These are phyloP conservation scores for Thuidium tamariscinum DNA, from an alignment of 225 moss, liverwort and hornwort genomes.

Conservation along the genomic window DNA sequence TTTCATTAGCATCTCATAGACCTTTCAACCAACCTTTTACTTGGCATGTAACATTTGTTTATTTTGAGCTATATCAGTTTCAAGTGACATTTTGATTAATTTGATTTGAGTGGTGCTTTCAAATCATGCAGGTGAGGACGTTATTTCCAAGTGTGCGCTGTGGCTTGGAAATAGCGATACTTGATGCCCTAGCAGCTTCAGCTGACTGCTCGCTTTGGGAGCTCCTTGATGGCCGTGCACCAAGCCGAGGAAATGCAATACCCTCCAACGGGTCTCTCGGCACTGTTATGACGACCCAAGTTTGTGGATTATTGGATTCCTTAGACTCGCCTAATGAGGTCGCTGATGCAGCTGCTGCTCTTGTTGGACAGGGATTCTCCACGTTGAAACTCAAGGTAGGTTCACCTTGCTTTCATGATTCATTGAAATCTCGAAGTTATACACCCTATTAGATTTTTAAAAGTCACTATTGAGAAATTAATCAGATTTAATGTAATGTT, in stretches of 20 bases:
- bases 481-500: background rate
- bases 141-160: conserved; percentile 71
- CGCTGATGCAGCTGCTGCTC: conserved; percentile 52
- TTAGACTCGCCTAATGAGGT: conserved; percentile 44
- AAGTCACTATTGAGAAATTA: background rate
- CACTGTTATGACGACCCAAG: conserved; percentile 8
- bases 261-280: background rate
- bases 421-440: background rate
- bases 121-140: conserved; percentile 31
- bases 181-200: conserved; percentile 60
- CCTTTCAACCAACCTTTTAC: background rate
- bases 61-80: background rate
- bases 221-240: conserved; percentile 37
- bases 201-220: conserved; percentile 50
- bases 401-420: background rate
- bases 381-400: conserved; percentile 83
- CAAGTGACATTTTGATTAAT: background rate
- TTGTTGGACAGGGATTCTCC: conserved; percentile 71
- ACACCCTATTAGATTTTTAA: background rate
- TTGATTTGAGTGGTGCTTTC: background rate
- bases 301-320: conserved; percentile 80
- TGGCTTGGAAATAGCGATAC: conserved; percentile 83
- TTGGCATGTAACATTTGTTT: background rate
- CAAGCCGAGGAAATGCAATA: background rate
- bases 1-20: background rate